Evolutionary conservation across 371 early-diverging fungal species (phyloP), one percentile per base, ranked within the genome.

Genomic region (Apophysomyces ossiformis): DNA sequence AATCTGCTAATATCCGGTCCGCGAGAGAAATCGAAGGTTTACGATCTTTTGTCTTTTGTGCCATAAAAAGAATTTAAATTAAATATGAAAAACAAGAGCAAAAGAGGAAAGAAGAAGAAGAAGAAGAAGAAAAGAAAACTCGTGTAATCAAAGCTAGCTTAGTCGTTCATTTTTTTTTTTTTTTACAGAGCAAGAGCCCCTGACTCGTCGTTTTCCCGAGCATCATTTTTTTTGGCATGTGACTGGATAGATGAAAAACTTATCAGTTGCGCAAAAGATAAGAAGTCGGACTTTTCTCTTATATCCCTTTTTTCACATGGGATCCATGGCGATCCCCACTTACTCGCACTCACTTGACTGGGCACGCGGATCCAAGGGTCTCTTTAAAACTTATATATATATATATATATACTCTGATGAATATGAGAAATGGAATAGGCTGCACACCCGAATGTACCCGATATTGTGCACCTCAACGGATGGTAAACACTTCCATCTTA

Each of bases 221-320:
- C 54, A n/a, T 50, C 54, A 21, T 50, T 50, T 50, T 50, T 50
- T 50, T 11, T 50, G n/a, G 54, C 54, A 50, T 50, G 54, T 50
- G 54, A 50, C 54, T 50, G 54, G 54, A 50, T 50, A 26, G 16
- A 26, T 26, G 32, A 26, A 26, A 21, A 26, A 21, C 54, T 50
- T 50, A 50, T 50, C 54, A 60, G 69, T 69, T 67, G 43, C 67
- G 72, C 2, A 63, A 61, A 15, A 69, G 67, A 13, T 21, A 46
- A 11, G 56, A 13, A 37, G 15, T 66, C 44, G 16, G 64, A 60
- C 8, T 56, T 65, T 47, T 26, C 47, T 36, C n/a, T n/a, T 12
- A 12, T 26, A 13, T 8, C 54, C 54, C 21, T 21, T 50, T 45
- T 50, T 50, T 50, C 54, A 50, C 54, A 50, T 50, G 54, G 54